Evolutionary conservation across 306 rosid species (phyloP).

Genomic region (Corylus avellana): DNA sequence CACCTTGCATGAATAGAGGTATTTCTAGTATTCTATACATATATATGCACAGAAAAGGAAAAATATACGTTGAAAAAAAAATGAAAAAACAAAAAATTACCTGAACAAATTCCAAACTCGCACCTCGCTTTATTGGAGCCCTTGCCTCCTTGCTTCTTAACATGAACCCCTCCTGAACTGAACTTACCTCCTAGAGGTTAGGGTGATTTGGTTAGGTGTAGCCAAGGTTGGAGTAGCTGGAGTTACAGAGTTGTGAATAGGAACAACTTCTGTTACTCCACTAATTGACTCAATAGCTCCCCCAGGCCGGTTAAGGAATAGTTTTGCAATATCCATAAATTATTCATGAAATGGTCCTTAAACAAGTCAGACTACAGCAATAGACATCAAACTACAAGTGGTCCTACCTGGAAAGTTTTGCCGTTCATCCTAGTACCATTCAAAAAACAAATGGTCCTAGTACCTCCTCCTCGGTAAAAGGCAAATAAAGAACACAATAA

Average conservation of each 20-base stretch:
- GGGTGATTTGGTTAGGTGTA: not conserved
- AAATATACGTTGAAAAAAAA: no score
- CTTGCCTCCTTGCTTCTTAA: no score
- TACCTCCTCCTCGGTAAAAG: no score
- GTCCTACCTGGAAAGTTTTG: not conserved
- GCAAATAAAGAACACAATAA: not conserved
- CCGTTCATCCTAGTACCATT: not conserved
- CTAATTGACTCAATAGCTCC: not conserved
- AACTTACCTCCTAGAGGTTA: not conserved
- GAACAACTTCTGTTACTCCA: not conserved
- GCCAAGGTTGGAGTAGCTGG: not conserved
- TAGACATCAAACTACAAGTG: no score
- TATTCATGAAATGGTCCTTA: not conserved
- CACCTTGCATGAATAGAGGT: no score
- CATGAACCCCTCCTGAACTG: not conserved
- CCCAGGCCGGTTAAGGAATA: not conserved
- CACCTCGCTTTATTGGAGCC: no score
- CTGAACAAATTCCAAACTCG: no score
- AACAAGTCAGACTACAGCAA: not conserved
- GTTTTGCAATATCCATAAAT: not conserved
- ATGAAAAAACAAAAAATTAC: no score
- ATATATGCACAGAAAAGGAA: no score
- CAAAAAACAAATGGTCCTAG: not conserved
- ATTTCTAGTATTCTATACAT: no score
- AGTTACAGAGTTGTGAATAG: not conserved